Percentiles rank a stretch among this genome's conserved stretches.
phyloP scores from a whole-genome alignment of 306 rosid genomes.

The Gynostemma pentaphyllum region DNA sequence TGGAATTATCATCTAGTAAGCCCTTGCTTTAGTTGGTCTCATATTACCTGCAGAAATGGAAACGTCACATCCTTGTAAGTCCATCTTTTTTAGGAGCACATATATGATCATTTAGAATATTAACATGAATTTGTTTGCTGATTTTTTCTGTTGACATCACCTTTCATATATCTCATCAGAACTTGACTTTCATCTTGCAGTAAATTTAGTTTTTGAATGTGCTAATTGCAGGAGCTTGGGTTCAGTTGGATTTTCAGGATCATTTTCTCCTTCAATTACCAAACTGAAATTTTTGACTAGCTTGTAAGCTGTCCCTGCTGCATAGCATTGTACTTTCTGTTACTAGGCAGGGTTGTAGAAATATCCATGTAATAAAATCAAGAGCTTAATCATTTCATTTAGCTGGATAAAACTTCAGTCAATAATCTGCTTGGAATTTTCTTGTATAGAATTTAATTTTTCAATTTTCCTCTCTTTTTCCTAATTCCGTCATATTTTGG shows the following conservation, averaged over 20 bases:
- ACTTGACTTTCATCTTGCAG: neutral
- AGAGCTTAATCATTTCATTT: neutral
- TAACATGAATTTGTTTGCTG: neutral
- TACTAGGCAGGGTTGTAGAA: neutral
- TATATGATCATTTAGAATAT: neutral
- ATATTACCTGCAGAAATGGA: slow-evolving; percentile 55
- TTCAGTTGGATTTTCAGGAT: slow-evolving; percentile 71
- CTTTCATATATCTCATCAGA: neutral
- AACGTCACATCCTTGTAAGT: slow-evolving; percentile 85
- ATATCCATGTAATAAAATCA: slow-evolving; percentile 2
- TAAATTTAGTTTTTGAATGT: slow-evolving; percentile 17
- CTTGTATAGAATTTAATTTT: neutral
- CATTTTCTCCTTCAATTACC: slow-evolving; percentile 62
- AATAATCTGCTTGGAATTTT: neutral
- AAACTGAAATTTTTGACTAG: slow-evolving; percentile 55
- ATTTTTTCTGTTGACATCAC: neutral
- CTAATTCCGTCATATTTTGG: slow-evolving; percentile 1
- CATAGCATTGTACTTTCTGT: neutral
- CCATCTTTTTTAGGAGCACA: slow-evolving; percentile 3
- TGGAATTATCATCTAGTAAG: slow-evolving; percentile 65
- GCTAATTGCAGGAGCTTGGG: slow-evolving; percentile 55
- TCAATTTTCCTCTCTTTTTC: neutral
- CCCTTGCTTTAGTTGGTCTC: slow-evolving; percentile 89
- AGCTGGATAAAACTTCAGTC: neutral
- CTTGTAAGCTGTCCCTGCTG: slow-evolving; percentile 48